Evolutionary conservation across 129 eudicot genomes (phyloP).

Genomic region (Arctium lappa): DNA sequence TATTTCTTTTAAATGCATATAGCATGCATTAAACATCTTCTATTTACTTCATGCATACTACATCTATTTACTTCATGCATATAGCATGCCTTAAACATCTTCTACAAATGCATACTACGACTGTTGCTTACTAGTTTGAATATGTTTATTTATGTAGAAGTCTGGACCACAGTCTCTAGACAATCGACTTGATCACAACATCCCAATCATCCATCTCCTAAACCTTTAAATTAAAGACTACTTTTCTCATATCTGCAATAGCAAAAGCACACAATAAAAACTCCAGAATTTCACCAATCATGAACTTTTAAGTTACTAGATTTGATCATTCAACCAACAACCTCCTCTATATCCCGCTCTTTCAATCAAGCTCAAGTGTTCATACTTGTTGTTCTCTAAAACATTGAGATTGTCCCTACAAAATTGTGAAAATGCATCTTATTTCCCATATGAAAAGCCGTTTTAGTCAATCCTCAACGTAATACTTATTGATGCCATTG

Average conservation of each 20-base stretch:
- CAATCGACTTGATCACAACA: too few relatives aligned
- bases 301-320: too few relatives aligned
- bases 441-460: background rate
- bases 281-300: background rate
- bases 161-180: too few relatives aligned
- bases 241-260: background rate
- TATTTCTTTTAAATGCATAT: background rate
- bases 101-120: background rate
- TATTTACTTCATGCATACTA: too few relatives aligned
- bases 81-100: too few relatives aligned
- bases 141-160: too few relatives aligned
- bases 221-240: background rate
- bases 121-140: too few relatives aligned
- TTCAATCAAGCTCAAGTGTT: background rate
- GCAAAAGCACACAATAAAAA: background rate
- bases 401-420: background rate
- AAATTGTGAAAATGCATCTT: background rate
- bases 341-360: too few relatives aligned
- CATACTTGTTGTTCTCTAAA: background rate
- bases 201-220: background rate
- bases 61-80: too few relatives aligned
- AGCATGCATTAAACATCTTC: background rate
- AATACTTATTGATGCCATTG: background rate
- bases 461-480: background rate
- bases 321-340: background rate